These are phyloP conservation scores for Tylopilus felleus DNA, from an alignment of 768 basidiomycete genomes.

Conservation along the genomic window DNA sequence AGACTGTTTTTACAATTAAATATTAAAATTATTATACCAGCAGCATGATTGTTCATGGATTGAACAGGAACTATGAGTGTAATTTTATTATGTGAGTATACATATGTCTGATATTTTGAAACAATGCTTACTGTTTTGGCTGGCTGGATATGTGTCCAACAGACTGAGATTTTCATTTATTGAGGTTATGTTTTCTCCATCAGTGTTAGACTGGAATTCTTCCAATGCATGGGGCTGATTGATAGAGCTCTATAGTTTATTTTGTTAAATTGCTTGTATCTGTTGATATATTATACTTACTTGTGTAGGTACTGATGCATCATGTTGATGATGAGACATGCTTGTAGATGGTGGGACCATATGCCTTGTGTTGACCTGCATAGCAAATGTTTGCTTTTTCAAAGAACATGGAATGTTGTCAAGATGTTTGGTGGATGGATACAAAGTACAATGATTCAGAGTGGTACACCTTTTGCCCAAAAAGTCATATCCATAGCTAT, in stretches of 20 bases:
- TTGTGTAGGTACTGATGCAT: not conserved
- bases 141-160: not conserved
- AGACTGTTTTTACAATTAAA: not conserved
- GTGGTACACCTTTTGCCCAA: slow-evolving; percentile 4
- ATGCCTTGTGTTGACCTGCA: slow-evolving; percentile 23
- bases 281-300: slow-evolving; percentile 1
- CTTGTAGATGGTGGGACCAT: not conserved
- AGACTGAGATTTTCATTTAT: not conserved
- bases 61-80: no score
- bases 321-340: not conserved
- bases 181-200: not conserved
- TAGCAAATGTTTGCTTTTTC: slow-evolving; percentile 8
- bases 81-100: not conserved
- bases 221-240: not conserved
- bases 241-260: not conserved
- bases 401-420: not conserved
- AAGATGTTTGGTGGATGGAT: not conserved
- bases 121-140: not conserved
- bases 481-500: not conserved
- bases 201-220: not conserved
- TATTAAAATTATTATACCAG: not conserved
- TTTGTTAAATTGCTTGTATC: not conserved
- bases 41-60: rapidly evolving
- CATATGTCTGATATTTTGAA: not conserved
- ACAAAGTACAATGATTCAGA: not conserved